Base-by-base conservation (phyloP, 805 yeast genomes). In the Candida endomychidarum region DNA sequence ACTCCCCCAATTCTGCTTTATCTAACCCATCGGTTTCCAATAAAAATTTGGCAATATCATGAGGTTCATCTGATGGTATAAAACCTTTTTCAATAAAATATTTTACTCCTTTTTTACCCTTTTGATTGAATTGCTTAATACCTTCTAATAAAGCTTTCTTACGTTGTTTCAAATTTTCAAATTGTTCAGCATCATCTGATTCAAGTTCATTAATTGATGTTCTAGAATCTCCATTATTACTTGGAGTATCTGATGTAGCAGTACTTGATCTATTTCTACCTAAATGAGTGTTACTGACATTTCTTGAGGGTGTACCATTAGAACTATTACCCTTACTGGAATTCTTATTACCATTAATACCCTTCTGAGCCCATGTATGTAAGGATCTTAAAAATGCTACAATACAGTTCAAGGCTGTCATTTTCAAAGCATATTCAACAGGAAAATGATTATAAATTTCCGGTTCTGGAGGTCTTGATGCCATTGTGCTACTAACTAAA, bases 1-100 rank as follows among this genome's bases (percentile, higher is more conserved):
- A 93, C 54, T 91, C 98, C 38, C 99, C 99, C 42, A 95, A 73
- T 5, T 78, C 78, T 0, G 90, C 74, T 57, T 90, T 84, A 56
- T 89, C 96, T 38, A 93, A 67, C 0, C 91, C 86, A 29, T 81
- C 88, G 3, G 83, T 83, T 16, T 63, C 66, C 33, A 87, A 61
- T 38, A 93, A 64, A 61, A 93, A 88, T 42, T 64, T 57, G 0
- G 97, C 98, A 48, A 93, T 78, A 7, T 78, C 80, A 4, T 53
- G 55, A 1, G 97, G 89, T 1, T 76, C 71, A 29, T 77, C 74
- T 17, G 78, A 70, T 8, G 61, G 54, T 31, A 95, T 70, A 53
- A 93, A 85, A 0, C 82, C 81, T 37, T 80, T 72, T 16, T 70
- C 74, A 14, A 85, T 51, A 42, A 93, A 72, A 41, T 66, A 71